Conservation (phyloP, 768 basidiomycete species). For the Postia placenta region DNA sequence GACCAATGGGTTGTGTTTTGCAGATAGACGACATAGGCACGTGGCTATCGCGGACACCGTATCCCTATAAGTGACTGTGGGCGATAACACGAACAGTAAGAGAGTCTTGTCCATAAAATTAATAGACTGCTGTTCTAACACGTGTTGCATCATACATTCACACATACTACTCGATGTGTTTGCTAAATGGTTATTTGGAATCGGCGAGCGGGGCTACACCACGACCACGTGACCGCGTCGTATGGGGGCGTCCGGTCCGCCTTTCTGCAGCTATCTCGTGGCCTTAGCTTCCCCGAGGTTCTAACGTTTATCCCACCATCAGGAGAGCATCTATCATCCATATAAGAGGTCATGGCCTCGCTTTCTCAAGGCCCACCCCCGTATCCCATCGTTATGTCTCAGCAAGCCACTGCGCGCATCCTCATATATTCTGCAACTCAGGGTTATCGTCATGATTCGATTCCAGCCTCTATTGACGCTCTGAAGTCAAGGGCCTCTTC, state of each 20-base stretch:
- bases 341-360: background rate
- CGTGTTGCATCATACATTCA: too few relatives aligned
- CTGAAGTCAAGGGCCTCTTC: constrained; percentile 14
- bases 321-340: background rate
- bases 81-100: too few relatives aligned
- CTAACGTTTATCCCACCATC: background rate
- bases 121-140: too few relatives aligned
- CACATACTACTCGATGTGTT: too few relatives aligned
- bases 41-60: too few relatives aligned
- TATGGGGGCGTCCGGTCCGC: background rate
- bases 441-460: constrained; percentile 44
- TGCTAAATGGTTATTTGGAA: too few relatives aligned
- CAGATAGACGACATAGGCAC: too few relatives aligned
- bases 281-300: background rate
- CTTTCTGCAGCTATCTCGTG: background rate
- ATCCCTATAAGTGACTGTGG: too few relatives aligned
- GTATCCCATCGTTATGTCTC: background rate
- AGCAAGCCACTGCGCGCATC: constrained; percentile 10
- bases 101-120: too few relatives aligned
- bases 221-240: background rate
- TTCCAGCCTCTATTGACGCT: constrained; percentile 41
- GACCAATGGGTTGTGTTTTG: too few relatives aligned
- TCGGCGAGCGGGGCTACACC: too few relatives aligned
- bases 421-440: constrained; percentile 34
- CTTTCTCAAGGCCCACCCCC: background rate